Evolutionary conservation across 306 rosid genomes (phyloP).

Genomic region (Herpetospermum pedunculosum): DNA sequence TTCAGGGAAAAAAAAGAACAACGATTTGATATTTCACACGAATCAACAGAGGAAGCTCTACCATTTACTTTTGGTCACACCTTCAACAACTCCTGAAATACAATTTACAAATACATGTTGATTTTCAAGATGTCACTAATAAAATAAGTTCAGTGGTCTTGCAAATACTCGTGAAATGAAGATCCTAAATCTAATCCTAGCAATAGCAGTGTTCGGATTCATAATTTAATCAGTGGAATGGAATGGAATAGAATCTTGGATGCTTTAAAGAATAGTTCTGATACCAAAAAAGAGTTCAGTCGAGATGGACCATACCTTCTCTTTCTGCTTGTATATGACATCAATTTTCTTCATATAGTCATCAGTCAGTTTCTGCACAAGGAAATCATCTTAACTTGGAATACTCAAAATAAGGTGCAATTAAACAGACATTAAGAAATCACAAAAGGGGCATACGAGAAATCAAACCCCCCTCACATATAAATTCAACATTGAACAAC

Average conservation of each 20-base stretch:
- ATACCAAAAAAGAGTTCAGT: not conserved
- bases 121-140: not conserved
- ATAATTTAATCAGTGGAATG: not conserved
- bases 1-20: not conserved
- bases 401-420: not conserved
- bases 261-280: not conserved
- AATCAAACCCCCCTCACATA: not conserved
- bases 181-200: not conserved
- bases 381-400: conserved; percentile 8
- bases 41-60: not conserved
- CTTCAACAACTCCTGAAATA: conserved; percentile 82
- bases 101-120: not conserved
- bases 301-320: conserved; percentile 39
- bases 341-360: conserved; percentile 87
- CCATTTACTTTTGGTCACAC: conserved; percentile 29
- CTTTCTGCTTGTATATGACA: conserved; percentile 66
- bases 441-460: not conserved
- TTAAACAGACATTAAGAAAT: not conserved
- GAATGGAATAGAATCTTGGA: not conserved
- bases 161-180: not conserved
- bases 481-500: not conserved
- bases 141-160: not conserved
- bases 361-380: conserved; percentile 66
- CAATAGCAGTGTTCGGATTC: not conserved
- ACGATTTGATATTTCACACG: not conserved